Base-by-base conservation (phyloP, 108 stramenopile species). In the Pseudonitzschia multiseries region DNA sequence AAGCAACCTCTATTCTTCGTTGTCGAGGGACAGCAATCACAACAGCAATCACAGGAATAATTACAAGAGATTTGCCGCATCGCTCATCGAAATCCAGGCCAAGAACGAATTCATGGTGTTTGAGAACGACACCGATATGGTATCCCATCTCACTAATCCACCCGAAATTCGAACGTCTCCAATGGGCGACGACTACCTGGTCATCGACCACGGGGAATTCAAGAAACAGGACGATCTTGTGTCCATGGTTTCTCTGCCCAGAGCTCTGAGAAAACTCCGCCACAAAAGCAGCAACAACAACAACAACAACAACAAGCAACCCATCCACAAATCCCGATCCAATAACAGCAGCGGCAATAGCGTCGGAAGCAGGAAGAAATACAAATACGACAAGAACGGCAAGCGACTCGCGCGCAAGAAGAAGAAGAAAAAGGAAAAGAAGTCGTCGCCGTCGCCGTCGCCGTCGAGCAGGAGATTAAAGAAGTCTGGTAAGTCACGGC, bases 81-180 rank as follows among this genome's bases (percentile, higher is more conserved):
- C 46, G 17, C 54, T 56, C 54, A 56, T 56, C 26, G 24, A 56
- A 10, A 56, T 56, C 54, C 54, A 56, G 10, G 54, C 54, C 54
- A 56, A 56, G 26, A 26, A 56, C 24, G 54, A 56, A 26, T 56
- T 56, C 24, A 56, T 56, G 54, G 26, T 56, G 2, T 56, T 56
- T 20, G 54, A 56, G 2, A 26, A 56, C 54, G 26, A 56, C 26
- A 56, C 54, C 1, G 54, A 56, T 26, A 2, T 56, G 24, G 54
- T 56, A 26, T 56, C 54, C 24, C 54, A 56, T 26, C 21, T 56
- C 26, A 56, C 54, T 2, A 56, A 4, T 56, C 54, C 54, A 8
- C 26, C 54, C 2, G 54, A 22, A 22, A 26, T 56, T 26, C 54
- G 54, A 56, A 26, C 54, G 26, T 56, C 54, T 9, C 54, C 54